A percentile compares a stretch with the other conserved stretches of the same genome.
Evolutionary conservation across 1,284 basidiomycete species (phyloP).

Genomic region (Phlebopus sp.): DNA sequence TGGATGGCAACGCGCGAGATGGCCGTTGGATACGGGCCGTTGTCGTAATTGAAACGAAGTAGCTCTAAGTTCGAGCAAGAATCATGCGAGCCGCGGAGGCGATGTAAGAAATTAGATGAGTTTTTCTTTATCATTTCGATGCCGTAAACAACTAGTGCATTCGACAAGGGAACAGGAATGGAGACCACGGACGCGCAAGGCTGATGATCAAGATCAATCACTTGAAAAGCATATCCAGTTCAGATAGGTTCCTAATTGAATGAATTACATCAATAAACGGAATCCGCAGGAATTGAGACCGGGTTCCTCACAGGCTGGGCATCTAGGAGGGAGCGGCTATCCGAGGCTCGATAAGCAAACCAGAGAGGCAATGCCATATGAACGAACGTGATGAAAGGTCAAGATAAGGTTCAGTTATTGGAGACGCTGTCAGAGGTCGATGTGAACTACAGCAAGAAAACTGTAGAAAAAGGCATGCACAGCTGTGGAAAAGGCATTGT

Average conservation of each 20-base stretch:
- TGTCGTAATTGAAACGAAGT: constrained; percentile 1
- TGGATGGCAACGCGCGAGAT: neutral
- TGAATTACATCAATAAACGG: no score
- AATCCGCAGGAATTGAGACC: no score
- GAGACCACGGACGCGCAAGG: no score
- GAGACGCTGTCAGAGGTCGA: constrained; percentile 8
- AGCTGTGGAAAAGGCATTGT: constrained; percentile 3
- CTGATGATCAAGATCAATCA: no score
- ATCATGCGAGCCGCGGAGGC: constrained; percentile 2
- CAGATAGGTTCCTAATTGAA: no score
- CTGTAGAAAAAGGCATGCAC: constrained; percentile 10
- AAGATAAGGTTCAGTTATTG: constrained; percentile 26
- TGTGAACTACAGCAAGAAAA: constrained; percentile 7
- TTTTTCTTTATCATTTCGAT: no score
- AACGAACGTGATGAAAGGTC: neutral
- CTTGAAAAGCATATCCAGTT: no score
- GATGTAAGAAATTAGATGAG: neutral
- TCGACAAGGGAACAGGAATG: no score
- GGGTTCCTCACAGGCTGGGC: no score
- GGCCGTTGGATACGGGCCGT: constrained; percentile 7
- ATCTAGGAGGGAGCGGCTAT: neutral
- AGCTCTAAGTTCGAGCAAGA: neutral
- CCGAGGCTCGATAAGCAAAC: constrained; percentile 2
- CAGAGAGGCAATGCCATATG: neutral
- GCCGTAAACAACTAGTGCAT: no score